Evolutionary conservation across 1,284 basidiomycete genomes (phyloP).

Genomic region (Microbotryum intermedium): DNA sequence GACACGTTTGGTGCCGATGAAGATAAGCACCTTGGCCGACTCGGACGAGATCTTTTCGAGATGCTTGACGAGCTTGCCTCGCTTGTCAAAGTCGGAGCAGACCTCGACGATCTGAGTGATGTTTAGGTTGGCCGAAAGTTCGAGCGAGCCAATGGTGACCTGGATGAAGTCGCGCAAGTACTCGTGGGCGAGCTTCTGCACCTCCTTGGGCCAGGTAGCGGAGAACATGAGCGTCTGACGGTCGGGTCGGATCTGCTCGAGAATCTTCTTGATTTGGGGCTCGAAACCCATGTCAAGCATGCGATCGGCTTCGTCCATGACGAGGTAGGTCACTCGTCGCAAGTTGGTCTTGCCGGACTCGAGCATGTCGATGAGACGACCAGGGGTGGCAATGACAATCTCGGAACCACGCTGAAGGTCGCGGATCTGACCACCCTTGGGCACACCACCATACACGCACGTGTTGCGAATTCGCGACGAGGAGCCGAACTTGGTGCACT

Average conservation of each 20-base stretch:
- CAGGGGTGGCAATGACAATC: conserved; percentile 87
- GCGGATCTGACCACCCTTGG: conserved; percentile 95
- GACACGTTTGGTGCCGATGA: conserved; percentile 94
- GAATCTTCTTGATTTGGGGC: conserved; percentile 97
- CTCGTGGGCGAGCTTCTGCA: conserved; percentile 93
- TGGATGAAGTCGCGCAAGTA: conserved; percentile 95
- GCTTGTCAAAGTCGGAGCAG: conserved; percentile 97
- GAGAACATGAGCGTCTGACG: conserved; percentile 78
- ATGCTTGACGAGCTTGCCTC: conserved; percentile 90
- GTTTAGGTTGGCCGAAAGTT: conserved; percentile 96
- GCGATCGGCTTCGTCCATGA: conserved; percentile 98
- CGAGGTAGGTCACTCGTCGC: conserved; percentile 89
- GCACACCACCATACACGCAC: conserved; percentile 96
- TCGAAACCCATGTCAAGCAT: conserved; percentile 99
- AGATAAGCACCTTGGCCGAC: conserved; percentile 98
- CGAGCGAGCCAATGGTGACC: conserved; percentile 98
- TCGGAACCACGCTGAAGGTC: conserved; percentile 95
- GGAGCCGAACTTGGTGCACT: conserved; percentile 95
- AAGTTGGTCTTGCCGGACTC: conserved; percentile 95
- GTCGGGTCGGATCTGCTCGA: conserved; percentile 91
- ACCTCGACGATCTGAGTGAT: conserved; percentile 94
- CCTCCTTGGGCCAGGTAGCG: conserved; percentile 99
- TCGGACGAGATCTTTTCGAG: conserved; percentile 92
- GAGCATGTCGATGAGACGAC: conserved; percentile 86
- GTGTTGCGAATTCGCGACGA: conserved; percentile 97